Conservation (phyloP, 148 eudicot genomes). For the Pharnaceum exiguum region DNA sequence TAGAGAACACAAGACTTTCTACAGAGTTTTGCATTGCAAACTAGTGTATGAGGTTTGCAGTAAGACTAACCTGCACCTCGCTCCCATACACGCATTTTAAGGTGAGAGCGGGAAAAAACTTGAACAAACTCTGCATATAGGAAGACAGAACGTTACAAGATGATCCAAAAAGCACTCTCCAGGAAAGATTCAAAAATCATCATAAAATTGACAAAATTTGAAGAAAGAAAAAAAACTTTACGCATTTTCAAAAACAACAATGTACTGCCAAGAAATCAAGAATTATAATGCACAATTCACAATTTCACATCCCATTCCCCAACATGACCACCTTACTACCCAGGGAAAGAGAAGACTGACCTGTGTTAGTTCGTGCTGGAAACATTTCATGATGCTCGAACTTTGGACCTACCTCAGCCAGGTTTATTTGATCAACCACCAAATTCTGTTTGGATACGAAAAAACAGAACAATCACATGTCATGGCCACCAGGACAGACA, state of each 20-base stretch:
- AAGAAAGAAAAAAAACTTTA: no score
- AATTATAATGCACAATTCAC: neutral
- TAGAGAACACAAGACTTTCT: neutral
- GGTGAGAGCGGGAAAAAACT: slow-evolving; percentile 82
- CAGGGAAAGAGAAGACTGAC: slow-evolving; percentile 30
- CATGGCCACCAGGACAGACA: neutral
- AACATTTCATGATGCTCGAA: slow-evolving; percentile 87
- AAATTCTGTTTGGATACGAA: slow-evolving; percentile 48
- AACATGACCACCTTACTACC: neutral
- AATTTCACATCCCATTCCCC: neutral
- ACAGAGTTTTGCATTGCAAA: neutral
- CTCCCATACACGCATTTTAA: slow-evolving; percentile 99
- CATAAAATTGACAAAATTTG: no score
- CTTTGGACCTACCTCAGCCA: slow-evolving; percentile 87
- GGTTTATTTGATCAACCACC: slow-evolving; percentile 78
- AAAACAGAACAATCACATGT: neutral
- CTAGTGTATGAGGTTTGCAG: no score
- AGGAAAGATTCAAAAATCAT: neutral
- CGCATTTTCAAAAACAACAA: no score
- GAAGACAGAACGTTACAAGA: slow-evolving; percentile 12
- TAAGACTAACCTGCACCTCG: slow-evolving; percentile 88
- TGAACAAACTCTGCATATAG: slow-evolving; percentile 97
- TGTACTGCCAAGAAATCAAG: neutral
- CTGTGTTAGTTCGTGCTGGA: slow-evolving; percentile 94
- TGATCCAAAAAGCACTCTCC: neutral